Evolutionary conservation across 129 eudicot genomes (phyloP).

Genomic region (Saposhnikovia divaricata): DNA sequence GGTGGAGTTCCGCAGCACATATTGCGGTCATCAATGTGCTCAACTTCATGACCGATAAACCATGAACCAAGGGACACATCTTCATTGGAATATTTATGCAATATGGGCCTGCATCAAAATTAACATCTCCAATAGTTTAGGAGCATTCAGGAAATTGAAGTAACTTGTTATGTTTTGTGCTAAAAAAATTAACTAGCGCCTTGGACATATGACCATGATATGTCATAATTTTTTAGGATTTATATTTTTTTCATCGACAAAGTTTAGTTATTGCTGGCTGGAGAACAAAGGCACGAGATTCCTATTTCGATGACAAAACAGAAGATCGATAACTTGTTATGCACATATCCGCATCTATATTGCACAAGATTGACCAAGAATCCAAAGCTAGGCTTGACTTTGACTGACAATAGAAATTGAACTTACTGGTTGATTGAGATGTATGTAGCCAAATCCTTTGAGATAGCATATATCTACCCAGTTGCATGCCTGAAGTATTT

Average conservation of each 20-base stretch:
- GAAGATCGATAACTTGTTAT: neutral
- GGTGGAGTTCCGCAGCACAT: too few species aligned
- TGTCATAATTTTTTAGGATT: neutral
- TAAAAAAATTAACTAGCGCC: neutral
- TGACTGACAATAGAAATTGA: neutral
- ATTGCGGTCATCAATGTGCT: too few species aligned
- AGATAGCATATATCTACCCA: too few species aligned
- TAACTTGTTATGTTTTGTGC: neutral
- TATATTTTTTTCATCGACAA: neutral
- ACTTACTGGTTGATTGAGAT: too few species aligned
- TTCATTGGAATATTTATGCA: too few species aligned
- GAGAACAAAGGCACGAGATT: neutral
- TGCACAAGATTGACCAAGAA: conserved; percentile 1
- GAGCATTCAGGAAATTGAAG: neutral
- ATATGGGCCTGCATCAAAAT: neutral
- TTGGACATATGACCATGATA: neutral
- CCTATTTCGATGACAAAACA: neutral
- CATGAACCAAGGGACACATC: too few species aligned
- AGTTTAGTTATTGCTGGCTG: neutral
- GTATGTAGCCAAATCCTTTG: too few species aligned
- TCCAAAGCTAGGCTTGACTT: neutral
- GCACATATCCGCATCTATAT: neutral
- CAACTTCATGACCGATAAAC: too few species aligned
- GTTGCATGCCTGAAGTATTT: conserved; percentile 31
- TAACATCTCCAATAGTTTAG: too few species aligned